Percentiles rank a stretch among this genome's conserved stretches.
These are phyloP conservation scores for Xylaria sp. DNA, from an alignment of 2,329 filamentous ascomycete genomes.

Conservation along the genomic window DNA sequence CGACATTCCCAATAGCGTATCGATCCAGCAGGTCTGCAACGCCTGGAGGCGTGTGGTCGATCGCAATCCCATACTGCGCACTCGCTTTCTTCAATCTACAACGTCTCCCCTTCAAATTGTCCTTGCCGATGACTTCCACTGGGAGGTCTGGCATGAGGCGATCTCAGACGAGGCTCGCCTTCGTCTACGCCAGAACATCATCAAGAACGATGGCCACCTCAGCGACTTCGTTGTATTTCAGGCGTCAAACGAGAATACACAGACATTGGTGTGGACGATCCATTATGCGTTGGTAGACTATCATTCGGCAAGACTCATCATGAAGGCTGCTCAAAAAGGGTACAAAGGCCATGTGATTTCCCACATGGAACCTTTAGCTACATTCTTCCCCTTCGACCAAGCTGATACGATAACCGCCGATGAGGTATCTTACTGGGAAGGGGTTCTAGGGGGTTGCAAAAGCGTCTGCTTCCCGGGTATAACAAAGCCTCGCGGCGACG, in stretches of 20 bases:
- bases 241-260: neutral
- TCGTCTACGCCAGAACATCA: neutral
- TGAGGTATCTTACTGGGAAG: neutral
- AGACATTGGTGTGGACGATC: neutral
- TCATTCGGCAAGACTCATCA: neutral
- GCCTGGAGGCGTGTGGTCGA: neutral
- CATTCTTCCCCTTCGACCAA: neutral
- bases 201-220: neutral
- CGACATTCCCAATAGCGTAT: neutral
- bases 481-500: neutral
- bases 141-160: neutral
- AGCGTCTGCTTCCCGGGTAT: neutral
- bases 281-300: neutral
- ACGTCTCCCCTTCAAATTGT: neutral
- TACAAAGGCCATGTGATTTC: neutral
- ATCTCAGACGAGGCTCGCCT: neutral
- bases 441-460: neutral
- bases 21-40: neutral
- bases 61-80: neutral
- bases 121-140: neutral
- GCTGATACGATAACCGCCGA: neutral
- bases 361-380: neutral
- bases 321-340: neutral
- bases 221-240: neutral
- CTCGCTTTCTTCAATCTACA: neutral